Conservation (phyloP, 208 protist species). For the Wallacemonas sp. region DNA sequence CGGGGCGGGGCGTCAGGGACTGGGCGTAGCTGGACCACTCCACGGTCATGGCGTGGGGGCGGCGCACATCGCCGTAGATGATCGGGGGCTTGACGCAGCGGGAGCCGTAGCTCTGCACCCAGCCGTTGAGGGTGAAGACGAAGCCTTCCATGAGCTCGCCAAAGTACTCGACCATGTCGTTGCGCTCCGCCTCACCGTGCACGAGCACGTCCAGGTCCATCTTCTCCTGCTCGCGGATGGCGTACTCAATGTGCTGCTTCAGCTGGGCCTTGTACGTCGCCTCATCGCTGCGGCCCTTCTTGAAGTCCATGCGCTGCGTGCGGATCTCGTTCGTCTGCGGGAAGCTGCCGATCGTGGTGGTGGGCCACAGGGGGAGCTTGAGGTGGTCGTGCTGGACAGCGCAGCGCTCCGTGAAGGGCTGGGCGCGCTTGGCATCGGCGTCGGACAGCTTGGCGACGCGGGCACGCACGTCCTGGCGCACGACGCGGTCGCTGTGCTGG, state of each 20-base stretch:
- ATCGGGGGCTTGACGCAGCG: slow-evolving; percentile 89
- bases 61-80: slow-evolving; percentile 80
- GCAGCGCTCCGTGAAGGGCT: slow-evolving; percentile 43
- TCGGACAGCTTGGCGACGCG: slow-evolving; percentile 31
- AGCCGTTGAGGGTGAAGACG: slow-evolving; percentile 83
- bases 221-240: slow-evolving; percentile 75
- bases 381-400: slow-evolving; percentile 43
- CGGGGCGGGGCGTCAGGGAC: slow-evolving; percentile 54
- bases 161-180: slow-evolving; percentile 94
- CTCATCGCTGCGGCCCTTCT: slow-evolving; percentile 50
- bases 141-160: slow-evolving; percentile 85
- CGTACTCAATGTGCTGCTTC: slow-evolving; percentile 72
- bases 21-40: slow-evolving; percentile 74
- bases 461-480: slow-evolving; percentile 33
- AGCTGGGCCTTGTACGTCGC: slow-evolving; percentile 70
- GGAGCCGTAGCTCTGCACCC: slow-evolving; percentile 84
- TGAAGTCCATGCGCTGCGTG: slow-evolving; percentile 49
- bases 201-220: slow-evolving; percentile 90
- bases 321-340: slow-evolving; percentile 88
- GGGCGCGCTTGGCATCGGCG: slow-evolving; percentile 19
- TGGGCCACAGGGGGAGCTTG: slow-evolving; percentile 75
- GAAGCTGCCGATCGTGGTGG: slow-evolving; percentile 92
- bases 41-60: slow-evolving; percentile 78
- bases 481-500: slow-evolving; percentile 31
- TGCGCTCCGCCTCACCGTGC: slow-evolving; percentile 89